These are phyloP conservation scores for Botrytis pseudocinerea DNA, from an alignment of 2,329 filamentous ascomycete species.

Conservation along the genomic window DNA sequence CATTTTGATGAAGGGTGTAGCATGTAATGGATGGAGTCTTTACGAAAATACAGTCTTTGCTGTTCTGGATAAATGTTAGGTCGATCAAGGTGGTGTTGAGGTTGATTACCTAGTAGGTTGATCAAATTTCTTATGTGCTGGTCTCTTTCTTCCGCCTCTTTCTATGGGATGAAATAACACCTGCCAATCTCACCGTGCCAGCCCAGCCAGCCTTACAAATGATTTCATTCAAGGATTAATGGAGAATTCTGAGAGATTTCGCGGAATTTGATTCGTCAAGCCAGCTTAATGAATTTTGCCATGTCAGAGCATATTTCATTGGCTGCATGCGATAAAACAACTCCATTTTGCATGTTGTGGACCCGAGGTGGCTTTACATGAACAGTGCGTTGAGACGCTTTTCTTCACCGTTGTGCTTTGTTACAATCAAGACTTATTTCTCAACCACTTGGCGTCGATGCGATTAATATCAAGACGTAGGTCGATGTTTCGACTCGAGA, in stretches of 20 bases:
- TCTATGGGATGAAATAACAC: background rate
- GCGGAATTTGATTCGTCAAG: conserved; percentile 8
- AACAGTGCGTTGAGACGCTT: conserved; percentile 9
- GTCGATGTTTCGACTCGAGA: background rate
- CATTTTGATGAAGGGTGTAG: conserved; percentile 7
- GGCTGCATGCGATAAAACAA: background rate
- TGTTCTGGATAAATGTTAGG: background rate
- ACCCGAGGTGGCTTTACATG: conserved; percentile 2
- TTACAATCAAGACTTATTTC: background rate
- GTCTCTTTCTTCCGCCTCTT: conserved; percentile 13
- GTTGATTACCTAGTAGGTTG: background rate
- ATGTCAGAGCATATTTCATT: conserved; percentile 21
- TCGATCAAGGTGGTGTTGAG: background rate
- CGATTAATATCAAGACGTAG: background rate
- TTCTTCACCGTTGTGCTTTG: conserved; percentile 8
- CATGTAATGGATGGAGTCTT: background rate
- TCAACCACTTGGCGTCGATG: conserved; percentile 2
- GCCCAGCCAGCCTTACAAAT: conserved; percentile 18
- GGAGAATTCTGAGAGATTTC: background rate
- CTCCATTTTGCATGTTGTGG: conserved; percentile 8
- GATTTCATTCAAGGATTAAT: conserved; percentile 18
- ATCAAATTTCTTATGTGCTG: conserved; percentile 6
- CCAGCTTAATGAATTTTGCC: conserved; percentile 17
- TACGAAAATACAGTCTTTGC: background rate
- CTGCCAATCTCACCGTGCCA: conserved; percentile 23